These are phyloP conservation scores for Puccinia polysora DNA, from an alignment of 1,284 basidiomycete species.

Conservation along the genomic window DNA sequence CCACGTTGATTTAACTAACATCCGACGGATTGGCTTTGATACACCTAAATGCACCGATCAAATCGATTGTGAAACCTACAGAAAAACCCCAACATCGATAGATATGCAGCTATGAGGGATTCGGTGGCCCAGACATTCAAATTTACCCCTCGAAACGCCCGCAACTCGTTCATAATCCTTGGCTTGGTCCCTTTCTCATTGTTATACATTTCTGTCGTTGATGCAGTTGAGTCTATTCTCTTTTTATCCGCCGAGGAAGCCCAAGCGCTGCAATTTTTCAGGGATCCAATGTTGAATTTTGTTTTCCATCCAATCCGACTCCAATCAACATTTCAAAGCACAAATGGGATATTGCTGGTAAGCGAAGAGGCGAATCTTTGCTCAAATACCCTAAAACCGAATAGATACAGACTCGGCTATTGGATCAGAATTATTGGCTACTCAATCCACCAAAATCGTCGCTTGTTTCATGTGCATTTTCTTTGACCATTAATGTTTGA, in stretches of 20 bases:
- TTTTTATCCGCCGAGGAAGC: not conserved
- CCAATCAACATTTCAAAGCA: slow-evolving; percentile 9
- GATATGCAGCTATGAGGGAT: slow-evolving; percentile 44
- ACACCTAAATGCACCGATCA: no score
- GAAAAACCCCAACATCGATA: slow-evolving; percentile 11
- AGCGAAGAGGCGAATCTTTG: slow-evolving; percentile 24
- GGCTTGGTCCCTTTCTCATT: slow-evolving; percentile 33
- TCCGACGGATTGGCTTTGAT: no score
- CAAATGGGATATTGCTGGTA: slow-evolving; percentile 40
- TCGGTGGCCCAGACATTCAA: slow-evolving; percentile 25
- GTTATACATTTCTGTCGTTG: slow-evolving; percentile 26
- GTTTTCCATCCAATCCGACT: not conserved
- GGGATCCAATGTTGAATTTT: not conserved
- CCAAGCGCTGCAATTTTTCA: not conserved
- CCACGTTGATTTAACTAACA: no score
- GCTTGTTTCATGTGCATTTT: no score
- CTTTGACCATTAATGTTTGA: no score
- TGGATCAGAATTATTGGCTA: no score
- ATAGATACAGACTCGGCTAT: no score
- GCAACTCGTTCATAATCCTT: slow-evolving; percentile 45
- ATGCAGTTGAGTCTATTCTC: slow-evolving; percentile 28
- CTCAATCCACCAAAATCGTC: no score
- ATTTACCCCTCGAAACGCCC: slow-evolving; percentile 20
- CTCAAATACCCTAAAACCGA: slow-evolving; percentile 43
- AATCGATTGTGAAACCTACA: no score